phyloP scores from a whole-genome alignment of 2,329 filamentous ascomycete species.

The Orbilia javanica region DNA sequence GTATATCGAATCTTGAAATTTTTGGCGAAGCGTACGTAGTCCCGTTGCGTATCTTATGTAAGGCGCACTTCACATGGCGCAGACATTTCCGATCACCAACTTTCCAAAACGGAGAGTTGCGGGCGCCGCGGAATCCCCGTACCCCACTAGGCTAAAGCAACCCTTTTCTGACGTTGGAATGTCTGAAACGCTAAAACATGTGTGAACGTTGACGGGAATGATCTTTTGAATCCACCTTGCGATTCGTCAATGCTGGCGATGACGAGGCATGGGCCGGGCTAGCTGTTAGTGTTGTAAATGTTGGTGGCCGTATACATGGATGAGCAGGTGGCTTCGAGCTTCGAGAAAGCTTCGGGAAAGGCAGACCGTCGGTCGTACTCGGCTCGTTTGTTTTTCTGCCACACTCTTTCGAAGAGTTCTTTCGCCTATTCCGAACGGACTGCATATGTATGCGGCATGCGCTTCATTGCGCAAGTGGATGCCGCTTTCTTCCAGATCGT shows the following conservation, averaged over 20 bases:
- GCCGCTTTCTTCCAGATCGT: conserved; percentile 13
- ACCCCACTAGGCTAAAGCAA: neutral
- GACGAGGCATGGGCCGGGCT: conserved; percentile 17
- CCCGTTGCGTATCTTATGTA: conserved; percentile 49
- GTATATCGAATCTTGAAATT: conserved; percentile 16
- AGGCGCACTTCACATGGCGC: conserved; percentile 29
- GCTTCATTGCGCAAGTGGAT: neutral
- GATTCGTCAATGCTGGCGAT: conserved; percentile 22
- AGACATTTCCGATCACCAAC: conserved; percentile 4
- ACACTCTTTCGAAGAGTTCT: neutral
- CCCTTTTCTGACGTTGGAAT: neutral
- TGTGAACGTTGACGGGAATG: neutral
- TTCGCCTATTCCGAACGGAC: conserved; percentile 33
- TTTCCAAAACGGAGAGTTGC: neutral
- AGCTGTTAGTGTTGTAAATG: conserved; percentile 21
- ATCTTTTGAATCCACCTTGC: conserved; percentile 11
- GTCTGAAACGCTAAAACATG: neutral
- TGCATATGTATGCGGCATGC: conserved; percentile 8
- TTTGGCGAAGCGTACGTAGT: conserved; percentile 35
- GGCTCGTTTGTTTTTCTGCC: conserved; percentile 18
- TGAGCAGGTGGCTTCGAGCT: conserved; percentile 17
- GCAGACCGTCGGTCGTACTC: conserved; percentile 43
- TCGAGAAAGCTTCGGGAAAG: conserved; percentile 21
- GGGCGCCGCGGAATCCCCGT: conserved; percentile 3
- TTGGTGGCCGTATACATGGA: neutral